These are phyloP conservation scores for Phallus indusiatus DNA, from an alignment of 768 basidiomycete species.

Conservation along the genomic window DNA sequence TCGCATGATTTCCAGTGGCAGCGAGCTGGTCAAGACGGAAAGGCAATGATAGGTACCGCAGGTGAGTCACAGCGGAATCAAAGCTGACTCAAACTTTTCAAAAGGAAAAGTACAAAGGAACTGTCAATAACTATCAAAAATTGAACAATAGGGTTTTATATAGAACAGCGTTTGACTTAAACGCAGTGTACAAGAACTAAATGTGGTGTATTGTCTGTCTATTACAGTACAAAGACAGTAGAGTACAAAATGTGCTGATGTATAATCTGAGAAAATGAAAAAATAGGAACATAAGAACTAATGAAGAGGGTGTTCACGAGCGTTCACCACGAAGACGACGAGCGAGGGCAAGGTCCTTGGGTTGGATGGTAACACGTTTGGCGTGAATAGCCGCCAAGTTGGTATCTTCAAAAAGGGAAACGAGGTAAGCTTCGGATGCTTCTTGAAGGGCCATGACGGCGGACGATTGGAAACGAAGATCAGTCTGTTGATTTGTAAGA, in stretches of 20 bases:
- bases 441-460: slow-evolving; percentile 45
- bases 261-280: neutral
- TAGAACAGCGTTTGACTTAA: too few species aligned
- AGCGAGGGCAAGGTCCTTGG: slow-evolving; percentile 43
- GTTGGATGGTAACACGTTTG: slow-evolving; percentile 60
- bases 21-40: too few species aligned
- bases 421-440: slow-evolving; percentile 43
- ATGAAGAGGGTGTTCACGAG: slow-evolving; percentile 16
- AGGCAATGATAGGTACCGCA: too few species aligned
- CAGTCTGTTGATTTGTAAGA: slow-evolving; percentile 21
- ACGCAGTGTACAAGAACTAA: neutral
- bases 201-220: neutral
- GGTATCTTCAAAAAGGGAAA: slow-evolving; percentile 19
- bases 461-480: slow-evolving; percentile 39
- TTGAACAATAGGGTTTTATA: too few species aligned
- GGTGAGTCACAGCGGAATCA: too few species aligned
- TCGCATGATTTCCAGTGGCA: too few species aligned
- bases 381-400: slow-evolving; percentile 37
- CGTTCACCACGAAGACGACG: slow-evolving; percentile 40
- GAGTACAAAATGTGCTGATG: neutral
- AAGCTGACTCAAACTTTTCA: too few species aligned
- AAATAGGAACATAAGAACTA: neutral
- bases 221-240: neutral
- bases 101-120: too few species aligned
- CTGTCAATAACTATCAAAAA: too few species aligned